phyloP scores from a whole-genome alignment of 495 filamentous ascomycete genomes.

The Penicillium diatomitis region DNA sequence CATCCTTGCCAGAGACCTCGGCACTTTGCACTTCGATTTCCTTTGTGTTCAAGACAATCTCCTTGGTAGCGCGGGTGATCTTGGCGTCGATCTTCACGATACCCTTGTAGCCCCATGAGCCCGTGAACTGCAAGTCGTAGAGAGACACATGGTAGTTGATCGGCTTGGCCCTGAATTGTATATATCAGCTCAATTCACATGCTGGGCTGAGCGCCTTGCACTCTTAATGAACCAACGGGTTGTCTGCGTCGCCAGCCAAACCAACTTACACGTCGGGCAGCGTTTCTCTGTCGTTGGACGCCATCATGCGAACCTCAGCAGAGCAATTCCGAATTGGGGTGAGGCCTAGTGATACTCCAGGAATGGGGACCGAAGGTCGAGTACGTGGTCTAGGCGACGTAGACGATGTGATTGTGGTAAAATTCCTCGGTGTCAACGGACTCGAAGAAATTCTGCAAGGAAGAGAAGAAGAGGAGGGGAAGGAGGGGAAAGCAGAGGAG shows the following conservation, averaged over 20 bases:
- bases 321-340: conserved; percentile 24
- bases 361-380: conserved; percentile 9
- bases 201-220: no score
- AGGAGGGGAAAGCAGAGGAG: conserved; percentile 17
- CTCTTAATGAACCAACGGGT: no score
- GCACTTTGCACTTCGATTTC: conserved; percentile 34
- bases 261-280: conserved; percentile 42
- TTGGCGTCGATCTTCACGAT: conserved; percentile 55
- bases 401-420: conserved; percentile 18
- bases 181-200: conserved; percentile 4
- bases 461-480: conserved; percentile 19
- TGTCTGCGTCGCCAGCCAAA: background rate
- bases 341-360: conserved; percentile 7
- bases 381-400: conserved; percentile 9
- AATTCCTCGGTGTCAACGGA: background rate
- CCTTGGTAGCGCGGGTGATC: conserved; percentile 51
- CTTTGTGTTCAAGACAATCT: conserved; percentile 64
- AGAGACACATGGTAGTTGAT: conserved; percentile 78
- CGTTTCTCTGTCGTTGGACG: conserved; percentile 40
- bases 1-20: conserved; percentile 25
- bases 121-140: conserved; percentile 62
- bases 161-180: conserved; percentile 56
- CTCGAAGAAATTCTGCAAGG: background rate
- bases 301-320: conserved; percentile 37
- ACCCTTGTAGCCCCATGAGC: conserved; percentile 75